A percentile compares a stretch with the other conserved stretches of the same genome.
Evolutionary conservation across 768 basidiomycete genomes (phyloP).

Genomic region (Lentinula aciculospora): DNA sequence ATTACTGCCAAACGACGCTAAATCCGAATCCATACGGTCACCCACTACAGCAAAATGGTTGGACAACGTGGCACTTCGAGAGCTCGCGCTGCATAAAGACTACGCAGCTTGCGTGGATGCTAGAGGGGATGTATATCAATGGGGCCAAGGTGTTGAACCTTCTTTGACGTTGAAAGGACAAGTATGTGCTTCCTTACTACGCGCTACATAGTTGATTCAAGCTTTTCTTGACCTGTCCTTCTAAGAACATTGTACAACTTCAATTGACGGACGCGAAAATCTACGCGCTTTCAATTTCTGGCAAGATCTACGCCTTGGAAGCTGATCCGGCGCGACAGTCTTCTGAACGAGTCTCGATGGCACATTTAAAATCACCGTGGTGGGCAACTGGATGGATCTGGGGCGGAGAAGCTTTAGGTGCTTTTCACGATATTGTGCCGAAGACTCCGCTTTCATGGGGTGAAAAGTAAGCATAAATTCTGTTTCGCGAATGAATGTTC

Average conservation of each 20-base stretch:
- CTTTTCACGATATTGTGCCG: slow-evolving; percentile 59
- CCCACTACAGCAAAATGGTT: slow-evolving; percentile 55
- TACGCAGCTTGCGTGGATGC: slow-evolving; percentile 77
- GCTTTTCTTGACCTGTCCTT: slow-evolving; percentile 1
- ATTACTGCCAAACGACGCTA: slow-evolving; percentile 33
- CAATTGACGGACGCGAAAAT: slow-evolving; percentile 56
- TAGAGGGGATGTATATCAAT: slow-evolving; percentile 78
- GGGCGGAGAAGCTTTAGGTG: slow-evolving; percentile 39
- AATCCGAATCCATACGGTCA: slow-evolving; percentile 35
- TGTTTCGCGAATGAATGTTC: neutral
- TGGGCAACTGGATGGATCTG: slow-evolving; percentile 58
- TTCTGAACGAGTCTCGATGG: slow-evolving; percentile 23
- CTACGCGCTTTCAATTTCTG: slow-evolving; percentile 76
- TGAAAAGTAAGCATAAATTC: slow-evolving; percentile 49
- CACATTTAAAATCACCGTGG: slow-evolving; percentile 47
- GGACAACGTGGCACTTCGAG: slow-evolving; percentile 64
- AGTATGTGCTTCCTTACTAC: slow-evolving; percentile 28
- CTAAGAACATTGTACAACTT: slow-evolving; percentile 63
- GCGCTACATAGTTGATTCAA: neutral
- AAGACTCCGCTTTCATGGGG: slow-evolving; percentile 49
- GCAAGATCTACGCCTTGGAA: slow-evolving; percentile 67
- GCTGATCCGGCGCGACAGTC: slow-evolving; percentile 43
- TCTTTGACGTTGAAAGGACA: slow-evolving; percentile 58
- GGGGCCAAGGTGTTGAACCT: slow-evolving; percentile 58
- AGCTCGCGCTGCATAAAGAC: slow-evolving; percentile 58